These are phyloP conservation scores for Rhipidocladum racemiflorum DNA, from an alignment of 176 grass and related monocot genomes.

Conservation along the genomic window DNA sequence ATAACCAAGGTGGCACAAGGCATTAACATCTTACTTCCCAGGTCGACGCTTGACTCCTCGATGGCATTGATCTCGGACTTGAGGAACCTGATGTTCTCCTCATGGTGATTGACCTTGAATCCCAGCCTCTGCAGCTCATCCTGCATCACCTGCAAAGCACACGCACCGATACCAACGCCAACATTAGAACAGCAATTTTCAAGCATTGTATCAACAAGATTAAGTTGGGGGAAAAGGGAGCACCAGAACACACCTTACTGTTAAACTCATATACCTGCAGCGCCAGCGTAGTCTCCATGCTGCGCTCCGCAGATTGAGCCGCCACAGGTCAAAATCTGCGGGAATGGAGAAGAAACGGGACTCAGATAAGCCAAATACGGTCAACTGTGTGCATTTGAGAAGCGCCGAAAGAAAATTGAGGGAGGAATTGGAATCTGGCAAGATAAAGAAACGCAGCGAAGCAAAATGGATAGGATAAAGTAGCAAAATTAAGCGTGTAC, in stretches of 20 bases:
- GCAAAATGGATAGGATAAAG: background rate
- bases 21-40: conserved; percentile 48
- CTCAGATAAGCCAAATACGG: background rate
- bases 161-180: background rate
- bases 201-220: background rate
- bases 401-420: background rate
- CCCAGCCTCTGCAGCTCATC: conserved; percentile 58
- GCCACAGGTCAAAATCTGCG: conserved; percentile 16
- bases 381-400: background rate
- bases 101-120: conserved; percentile 63
- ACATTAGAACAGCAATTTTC: background rate
- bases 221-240: background rate
- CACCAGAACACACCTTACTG: conserved; percentile 16
- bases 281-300: conserved; percentile 24
- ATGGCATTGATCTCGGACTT: conserved; percentile 48
- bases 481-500: background rate
- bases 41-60: conserved; percentile 37
- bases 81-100: conserved; percentile 63
- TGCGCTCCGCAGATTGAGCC: conserved; percentile 1
- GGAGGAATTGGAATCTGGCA: background rate
- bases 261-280: conserved; percentile 20
- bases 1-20: background rate
- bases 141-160: conserved; percentile 57
- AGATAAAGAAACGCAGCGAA: background rate
- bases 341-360: background rate